Conservation (phyloP, 495 filamentous ascomycete genomes). For the Aspergillus incahuasiensis region DNA sequence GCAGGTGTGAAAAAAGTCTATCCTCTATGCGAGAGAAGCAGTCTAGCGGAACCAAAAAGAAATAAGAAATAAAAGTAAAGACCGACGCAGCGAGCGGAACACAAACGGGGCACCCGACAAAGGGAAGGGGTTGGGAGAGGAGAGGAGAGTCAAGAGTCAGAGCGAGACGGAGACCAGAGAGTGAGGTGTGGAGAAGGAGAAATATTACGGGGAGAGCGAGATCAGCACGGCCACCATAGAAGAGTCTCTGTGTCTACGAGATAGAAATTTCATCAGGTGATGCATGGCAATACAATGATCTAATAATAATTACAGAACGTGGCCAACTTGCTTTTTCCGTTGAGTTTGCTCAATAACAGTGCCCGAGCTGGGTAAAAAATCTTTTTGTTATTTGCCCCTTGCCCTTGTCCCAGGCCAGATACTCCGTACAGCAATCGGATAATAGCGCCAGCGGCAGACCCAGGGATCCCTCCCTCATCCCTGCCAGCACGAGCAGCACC, state of each 20-base stretch:
- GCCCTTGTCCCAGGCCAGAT: slow-evolving; percentile 2
- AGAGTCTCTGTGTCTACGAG: neutral
- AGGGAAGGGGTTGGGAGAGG: slow-evolving; percentile 18
- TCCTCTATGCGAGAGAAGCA: slow-evolving; percentile 4
- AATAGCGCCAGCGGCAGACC: neutral
- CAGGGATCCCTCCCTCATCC: neutral
- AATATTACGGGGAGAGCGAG: slow-evolving; percentile 5
- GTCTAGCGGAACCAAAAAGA: slow-evolving; percentile 4
- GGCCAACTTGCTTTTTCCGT: slow-evolving; percentile 6
- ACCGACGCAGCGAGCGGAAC: slow-evolving; percentile 7
- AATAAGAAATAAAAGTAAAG: slow-evolving; percentile 8
- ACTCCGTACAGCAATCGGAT: slow-evolving; percentile 7
- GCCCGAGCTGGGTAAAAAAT: neutral
- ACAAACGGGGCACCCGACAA: neutral
- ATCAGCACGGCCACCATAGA: neutral
- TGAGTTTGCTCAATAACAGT: neutral
- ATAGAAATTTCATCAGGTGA: slow-evolving; percentile 10
- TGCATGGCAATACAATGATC: neutral
- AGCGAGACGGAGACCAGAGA: too few relatives aligned
- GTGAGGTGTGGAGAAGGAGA: slow-evolving; percentile 15
- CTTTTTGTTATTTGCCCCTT: slow-evolving; percentile 14
- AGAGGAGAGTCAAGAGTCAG: neutral
- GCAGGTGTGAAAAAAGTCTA: slow-evolving; percentile 2
- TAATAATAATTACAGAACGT: slow-evolving; percentile 6
- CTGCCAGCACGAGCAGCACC: too few relatives aligned